phyloP scores from a whole-genome alignment of 2,329 filamentous ascomycete genomes.

The Stachybotrys chlorohalonatus region DNA sequence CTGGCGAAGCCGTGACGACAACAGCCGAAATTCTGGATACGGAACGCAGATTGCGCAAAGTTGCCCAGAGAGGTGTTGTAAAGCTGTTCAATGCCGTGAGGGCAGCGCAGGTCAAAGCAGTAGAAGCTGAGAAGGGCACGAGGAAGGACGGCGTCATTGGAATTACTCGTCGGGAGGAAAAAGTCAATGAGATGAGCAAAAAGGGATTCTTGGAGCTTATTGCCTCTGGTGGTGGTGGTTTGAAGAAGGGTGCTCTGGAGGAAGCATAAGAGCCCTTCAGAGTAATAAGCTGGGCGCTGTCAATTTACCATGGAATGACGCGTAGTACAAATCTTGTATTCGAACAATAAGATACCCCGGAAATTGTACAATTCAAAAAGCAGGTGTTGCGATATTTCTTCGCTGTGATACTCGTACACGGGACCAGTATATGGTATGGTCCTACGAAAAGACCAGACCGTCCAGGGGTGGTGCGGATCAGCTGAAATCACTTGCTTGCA shows the following conservation, averaged over 20 bases:
- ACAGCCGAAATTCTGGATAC: conserved; percentile 53
- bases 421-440: conserved; percentile 9
- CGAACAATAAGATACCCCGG: not conserved
- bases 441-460: conserved; percentile 3
- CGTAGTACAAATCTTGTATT: not conserved
- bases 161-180: conserved; percentile 71
- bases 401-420: conserved; percentile 16
- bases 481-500: conserved; percentile 89
- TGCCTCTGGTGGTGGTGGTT: conserved; percentile 48
- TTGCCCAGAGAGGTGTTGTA: conserved; percentile 86
- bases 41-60: conserved; percentile 76
- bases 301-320: not conserved
- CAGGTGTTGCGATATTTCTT: not conserved
- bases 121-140: conserved; percentile 63
- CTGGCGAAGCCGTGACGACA: conserved; percentile 32
- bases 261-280: conserved; percentile 33
- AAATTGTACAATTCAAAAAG: not conserved
- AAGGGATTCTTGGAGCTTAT: conserved; percentile 94
- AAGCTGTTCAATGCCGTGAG: conserved; percentile 95
- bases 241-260: conserved; percentile 51
- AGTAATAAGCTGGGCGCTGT: not conserved
- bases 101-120: conserved; percentile 81
- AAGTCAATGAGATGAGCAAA: conserved; percentile 91
- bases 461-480: conserved; percentile 5
- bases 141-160: conserved; percentile 69